phyloP scores from a whole-genome alignment of 2,329 filamentous ascomycete species.

The Teratosphaeria viscida region DNA sequence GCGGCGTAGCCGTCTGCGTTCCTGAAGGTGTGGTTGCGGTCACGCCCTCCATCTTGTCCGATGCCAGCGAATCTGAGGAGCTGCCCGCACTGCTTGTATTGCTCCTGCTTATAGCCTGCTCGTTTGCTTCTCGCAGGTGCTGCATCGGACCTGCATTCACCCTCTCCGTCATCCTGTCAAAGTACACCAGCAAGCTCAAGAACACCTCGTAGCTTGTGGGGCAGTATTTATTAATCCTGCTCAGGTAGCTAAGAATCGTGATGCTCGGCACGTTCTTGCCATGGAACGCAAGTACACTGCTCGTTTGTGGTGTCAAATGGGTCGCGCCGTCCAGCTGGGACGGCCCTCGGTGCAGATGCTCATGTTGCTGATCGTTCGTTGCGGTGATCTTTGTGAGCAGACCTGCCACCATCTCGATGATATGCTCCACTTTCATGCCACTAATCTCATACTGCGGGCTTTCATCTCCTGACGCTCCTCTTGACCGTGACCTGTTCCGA shows the following conservation, averaged over 20 bases:
- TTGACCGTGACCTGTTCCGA: constrained; percentile 29
- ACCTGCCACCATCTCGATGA: constrained; percentile 98
- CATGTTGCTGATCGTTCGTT: constrained; percentile 90
- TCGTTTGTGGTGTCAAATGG: constrained; percentile 54
- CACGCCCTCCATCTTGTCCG: constrained; percentile 22
- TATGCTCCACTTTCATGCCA: constrained; percentile 90
- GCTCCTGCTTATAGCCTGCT: constrained; percentile 30
- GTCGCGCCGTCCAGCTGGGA: constrained; percentile 49
- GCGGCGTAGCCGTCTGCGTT: constrained; percentile 38
- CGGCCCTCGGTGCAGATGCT: constrained; percentile 70
- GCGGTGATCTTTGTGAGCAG: constrained; percentile 94
- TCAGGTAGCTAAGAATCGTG: constrained; percentile 90
- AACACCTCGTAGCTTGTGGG: constrained; percentile 98
- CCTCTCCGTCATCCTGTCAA: constrained; percentile 95
- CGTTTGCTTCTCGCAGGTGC: constrained; percentile 46
- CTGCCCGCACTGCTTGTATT: constrained; percentile 8
- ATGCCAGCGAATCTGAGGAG: constrained; percentile 14
- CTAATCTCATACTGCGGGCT: constrained; percentile 80
- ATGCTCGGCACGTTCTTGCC: constrained; percentile 97
- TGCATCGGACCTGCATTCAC: constrained; percentile 74
- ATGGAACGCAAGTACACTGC: constrained; percentile 82
- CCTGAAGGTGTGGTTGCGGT: constrained; percentile 17
- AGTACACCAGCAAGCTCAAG: constrained; percentile 87
- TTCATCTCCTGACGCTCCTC: constrained; percentile 40
- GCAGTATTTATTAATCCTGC: constrained; percentile 96